Evolutionary conservation across 208 protist genomes (phyloP).

Genomic region (Trichomonas gallinae): DNA sequence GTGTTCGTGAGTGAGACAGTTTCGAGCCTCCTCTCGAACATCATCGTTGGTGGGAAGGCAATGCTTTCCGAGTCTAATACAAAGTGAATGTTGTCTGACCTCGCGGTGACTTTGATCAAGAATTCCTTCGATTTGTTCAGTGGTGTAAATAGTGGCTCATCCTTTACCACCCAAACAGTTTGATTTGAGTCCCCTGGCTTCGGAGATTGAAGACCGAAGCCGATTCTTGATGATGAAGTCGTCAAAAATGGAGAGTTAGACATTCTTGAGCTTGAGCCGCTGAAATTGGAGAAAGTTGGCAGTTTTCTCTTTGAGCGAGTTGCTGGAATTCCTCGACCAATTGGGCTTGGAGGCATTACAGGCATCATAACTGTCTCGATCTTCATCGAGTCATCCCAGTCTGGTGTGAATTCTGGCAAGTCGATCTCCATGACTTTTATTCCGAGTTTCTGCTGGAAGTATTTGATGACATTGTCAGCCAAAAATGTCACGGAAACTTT

Average conservation of each 20-base stretch:
- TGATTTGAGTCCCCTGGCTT: neutral
- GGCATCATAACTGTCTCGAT: neutral
- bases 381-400: conserved; percentile 17
- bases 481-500: neutral
- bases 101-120: conserved; percentile 21
- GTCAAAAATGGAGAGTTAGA: neutral
- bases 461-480: neutral
- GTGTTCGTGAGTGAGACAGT: conserved; percentile 65
- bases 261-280: neutral
- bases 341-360: neutral
- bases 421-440: neutral
- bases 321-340: neutral
- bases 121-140: neutral
- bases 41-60: conserved; percentile 66
- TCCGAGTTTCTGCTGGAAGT: neutral
- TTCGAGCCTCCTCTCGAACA: conserved; percentile 67
- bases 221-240: neutral
- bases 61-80: conserved; percentile 42
- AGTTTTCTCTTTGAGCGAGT: neutral
- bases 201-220: too few species aligned
- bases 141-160: neutral
- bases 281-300: neutral
- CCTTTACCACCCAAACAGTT: neutral
- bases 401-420: too few species aligned
- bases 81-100: conserved; percentile 30